Base-by-base conservation (phyloP, 352 stramenopile species). In the Globisporangium iwayamae region DNA sequence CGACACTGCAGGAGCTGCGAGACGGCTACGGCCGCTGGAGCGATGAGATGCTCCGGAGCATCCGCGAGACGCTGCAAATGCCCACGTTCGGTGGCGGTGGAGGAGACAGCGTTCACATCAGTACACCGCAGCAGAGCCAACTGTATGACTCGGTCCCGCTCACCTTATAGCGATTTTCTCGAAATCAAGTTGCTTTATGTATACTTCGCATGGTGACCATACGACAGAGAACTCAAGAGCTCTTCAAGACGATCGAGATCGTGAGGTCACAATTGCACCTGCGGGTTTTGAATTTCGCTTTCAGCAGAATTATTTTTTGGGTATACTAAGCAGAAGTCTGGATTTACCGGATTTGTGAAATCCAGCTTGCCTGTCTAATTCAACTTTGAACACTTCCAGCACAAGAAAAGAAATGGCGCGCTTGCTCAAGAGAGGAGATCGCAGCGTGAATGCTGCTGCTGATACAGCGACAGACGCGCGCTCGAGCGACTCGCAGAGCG, bases 1-100 rank as follows among this genome's bases (percentile, higher is more conserved):
- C 63, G 13, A 69, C 58, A 1, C 63, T 75, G 22, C 74, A 81
- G 16, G 72, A 79, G 14, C 54, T 79, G 0, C 75, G 73, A 9
- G 79, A 87, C 61, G 70, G 69, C 50, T 63, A 81, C 14, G 70
- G 70, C 1, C 71, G 74, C 25, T 85, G 75, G 74, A 69, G 74
- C 4, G 76, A 84, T 32, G 74, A 76, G n/a, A 83, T 85, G 67
- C 59, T 83, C 46, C 70, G 75, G 43, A 74, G 65, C 30, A 69
- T 87, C 10, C 75, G 72, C 45, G 11, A 30, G 6, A 56, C 46
- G 30, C 13, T 45, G 7, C 18, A 16, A 45, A 46, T 25, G 3
- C 8, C 55, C n/a, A 16, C 11, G 4, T 20, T 50, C 10, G 20
- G 16, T 18, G 34, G 20, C 18, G 36, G n/a, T 34, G n/a, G 25